A percentile compares a stretch with the other conserved stretches of the same genome.
These are phyloP conservation scores for Russula abietina DNA, from an alignment of 768 basidiomycete species.

Conservation along the genomic window DNA sequence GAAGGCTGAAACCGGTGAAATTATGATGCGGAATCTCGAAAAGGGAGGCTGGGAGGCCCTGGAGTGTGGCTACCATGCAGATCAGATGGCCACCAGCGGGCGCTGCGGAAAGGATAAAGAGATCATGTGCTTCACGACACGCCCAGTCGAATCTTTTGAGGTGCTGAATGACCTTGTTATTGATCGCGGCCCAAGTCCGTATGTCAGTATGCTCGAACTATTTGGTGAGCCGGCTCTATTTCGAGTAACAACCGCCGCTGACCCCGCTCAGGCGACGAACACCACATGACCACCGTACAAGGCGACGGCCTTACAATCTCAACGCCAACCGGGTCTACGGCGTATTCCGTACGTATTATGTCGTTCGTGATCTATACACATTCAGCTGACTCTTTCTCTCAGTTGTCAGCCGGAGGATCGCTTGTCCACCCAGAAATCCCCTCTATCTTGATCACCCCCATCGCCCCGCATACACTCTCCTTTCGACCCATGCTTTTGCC, in stretches of 20 bases:
- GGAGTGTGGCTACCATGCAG: slow-evolving; percentile 64
- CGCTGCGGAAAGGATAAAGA: slow-evolving; percentile 77
- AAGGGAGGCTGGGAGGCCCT: slow-evolving; percentile 94
- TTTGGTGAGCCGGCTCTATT: slow-evolving; percentile 64
- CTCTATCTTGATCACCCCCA: slow-evolving; percentile 91
- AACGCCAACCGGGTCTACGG: slow-evolving; percentile 97
- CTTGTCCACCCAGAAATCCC: slow-evolving; percentile 98
- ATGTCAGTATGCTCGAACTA: slow-evolving; percentile 90
- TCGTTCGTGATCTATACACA: slow-evolving; percentile 10
- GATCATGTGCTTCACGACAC: slow-evolving; percentile 95
- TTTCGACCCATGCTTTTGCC: slow-evolving; percentile 98
- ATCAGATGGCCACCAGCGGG: slow-evolving; percentile 37
- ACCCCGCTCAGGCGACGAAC: slow-evolving; percentile 74
- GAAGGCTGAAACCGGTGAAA: slow-evolving; percentile 90
- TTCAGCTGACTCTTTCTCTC: slow-evolving; percentile 14
- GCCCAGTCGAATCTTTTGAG: slow-evolving; percentile 94
- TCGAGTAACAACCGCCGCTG: slow-evolving; percentile 5
- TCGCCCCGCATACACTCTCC: slow-evolving; percentile 96
- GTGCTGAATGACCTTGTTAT: slow-evolving; percentile 95
- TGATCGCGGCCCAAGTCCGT: slow-evolving; percentile 96
- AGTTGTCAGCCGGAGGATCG: slow-evolving; percentile 92
- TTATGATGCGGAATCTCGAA: slow-evolving; percentile 91
- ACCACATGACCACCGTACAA: slow-evolving; percentile 99
- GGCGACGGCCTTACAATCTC: slow-evolving; percentile 93
- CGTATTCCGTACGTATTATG: slow-evolving; percentile 75